Conservation (phyloP, 2,329 filamentous ascomycete species). For the Nigrospora osmanthi region DNA sequence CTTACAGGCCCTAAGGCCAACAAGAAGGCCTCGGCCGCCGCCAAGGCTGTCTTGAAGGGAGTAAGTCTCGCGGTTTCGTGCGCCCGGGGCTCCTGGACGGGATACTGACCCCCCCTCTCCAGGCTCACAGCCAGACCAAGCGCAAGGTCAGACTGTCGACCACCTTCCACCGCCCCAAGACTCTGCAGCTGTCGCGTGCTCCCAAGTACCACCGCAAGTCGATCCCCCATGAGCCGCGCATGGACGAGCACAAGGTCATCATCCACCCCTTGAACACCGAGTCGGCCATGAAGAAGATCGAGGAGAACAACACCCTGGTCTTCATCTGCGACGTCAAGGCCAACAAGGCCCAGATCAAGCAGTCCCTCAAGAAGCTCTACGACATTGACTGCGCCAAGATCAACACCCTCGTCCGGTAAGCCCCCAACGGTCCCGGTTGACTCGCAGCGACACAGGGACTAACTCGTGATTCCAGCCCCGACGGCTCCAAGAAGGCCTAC, state of each 20-base stretch:
- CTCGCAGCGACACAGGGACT: slow-evolving; percentile 1
- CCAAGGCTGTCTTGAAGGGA: slow-evolving; percentile 93
- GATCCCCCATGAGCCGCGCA: slow-evolving; percentile 78
- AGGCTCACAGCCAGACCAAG: slow-evolving; percentile 67
- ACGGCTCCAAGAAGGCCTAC: slow-evolving; percentile 98
- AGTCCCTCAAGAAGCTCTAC: slow-evolving; percentile 97
- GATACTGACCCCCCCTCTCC: background rate
- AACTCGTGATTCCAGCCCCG: slow-evolving; percentile 53
- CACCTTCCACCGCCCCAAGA: slow-evolving; percentile 97
- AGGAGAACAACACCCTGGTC: slow-evolving; percentile 99
- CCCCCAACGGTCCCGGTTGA: slow-evolving; percentile 4
- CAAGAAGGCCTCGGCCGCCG: slow-evolving; percentile 89
- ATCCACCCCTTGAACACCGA: slow-evolving; percentile 99
- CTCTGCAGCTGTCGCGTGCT: slow-evolving; percentile 78
- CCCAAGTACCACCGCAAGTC: slow-evolving; percentile 98
- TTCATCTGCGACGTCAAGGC: slow-evolving; percentile 96
- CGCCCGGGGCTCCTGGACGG: background rate
- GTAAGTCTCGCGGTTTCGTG: slow-evolving; percentile 49
- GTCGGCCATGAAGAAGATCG: slow-evolving; percentile 99
- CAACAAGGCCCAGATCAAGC: slow-evolving; percentile 99
- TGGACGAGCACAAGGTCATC: slow-evolving; percentile 97
- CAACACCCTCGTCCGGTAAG: slow-evolving; percentile 96
- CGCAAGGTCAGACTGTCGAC: slow-evolving; percentile 88
- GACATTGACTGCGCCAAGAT: slow-evolving; percentile 98
- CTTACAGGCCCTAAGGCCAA: slow-evolving; percentile 49